These are phyloP conservation scores for Hanseniaspora thailandica DNA, from an alignment of 805 yeast species.

Conservation along the genomic window DNA sequence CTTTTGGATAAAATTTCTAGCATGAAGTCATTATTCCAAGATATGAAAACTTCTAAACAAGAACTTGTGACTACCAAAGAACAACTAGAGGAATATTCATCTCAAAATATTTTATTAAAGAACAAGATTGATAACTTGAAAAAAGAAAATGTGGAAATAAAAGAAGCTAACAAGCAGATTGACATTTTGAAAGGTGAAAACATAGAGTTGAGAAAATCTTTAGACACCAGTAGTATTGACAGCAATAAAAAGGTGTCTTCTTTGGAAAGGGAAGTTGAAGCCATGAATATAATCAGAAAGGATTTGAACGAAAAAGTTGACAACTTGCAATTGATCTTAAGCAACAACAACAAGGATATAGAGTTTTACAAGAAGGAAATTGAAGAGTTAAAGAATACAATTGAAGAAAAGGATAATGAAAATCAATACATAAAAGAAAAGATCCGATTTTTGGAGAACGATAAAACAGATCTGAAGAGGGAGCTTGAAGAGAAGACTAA, in stretches of 20 bases:
- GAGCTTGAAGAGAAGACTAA: slow-evolving; percentile 31
- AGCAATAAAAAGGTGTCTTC: slow-evolving; percentile 26
- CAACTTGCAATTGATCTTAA: slow-evolving; percentile 32
- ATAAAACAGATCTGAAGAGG: slow-evolving; percentile 29
- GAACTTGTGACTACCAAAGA: slow-evolving; percentile 48
- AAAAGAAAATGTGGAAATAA: slow-evolving; percentile 29
- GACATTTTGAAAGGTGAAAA: slow-evolving; percentile 43
- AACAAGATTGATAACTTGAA: slow-evolving; percentile 27
- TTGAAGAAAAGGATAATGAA: slow-evolving; percentile 16
- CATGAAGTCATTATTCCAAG: slow-evolving; percentile 60
- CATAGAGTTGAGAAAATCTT: slow-evolving; percentile 35
- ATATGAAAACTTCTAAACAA: slow-evolving; percentile 58
- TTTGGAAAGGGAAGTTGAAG: slow-evolving; percentile 32
- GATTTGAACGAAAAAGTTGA: slow-evolving; percentile 25
- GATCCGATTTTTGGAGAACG: slow-evolving; percentile 2
- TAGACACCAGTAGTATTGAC: slow-evolving; percentile 30
- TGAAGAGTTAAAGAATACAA: slow-evolving; percentile 28
- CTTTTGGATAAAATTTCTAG: slow-evolving; percentile 53
- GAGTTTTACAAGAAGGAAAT: slow-evolving; percentile 29
- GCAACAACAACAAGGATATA: slow-evolving; percentile 28
- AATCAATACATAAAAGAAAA: slow-evolving; percentile 6
- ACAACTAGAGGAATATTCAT: slow-evolving; percentile 38
- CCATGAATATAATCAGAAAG: slow-evolving; percentile 16
- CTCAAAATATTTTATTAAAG: slow-evolving; percentile 31
- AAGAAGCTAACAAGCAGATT: slow-evolving; percentile 41